These are phyloP conservation scores for Plectosphaerella cucumerina DNA, from an alignment of 2,329 filamentous ascomycete genomes.

Conservation along the genomic window DNA sequence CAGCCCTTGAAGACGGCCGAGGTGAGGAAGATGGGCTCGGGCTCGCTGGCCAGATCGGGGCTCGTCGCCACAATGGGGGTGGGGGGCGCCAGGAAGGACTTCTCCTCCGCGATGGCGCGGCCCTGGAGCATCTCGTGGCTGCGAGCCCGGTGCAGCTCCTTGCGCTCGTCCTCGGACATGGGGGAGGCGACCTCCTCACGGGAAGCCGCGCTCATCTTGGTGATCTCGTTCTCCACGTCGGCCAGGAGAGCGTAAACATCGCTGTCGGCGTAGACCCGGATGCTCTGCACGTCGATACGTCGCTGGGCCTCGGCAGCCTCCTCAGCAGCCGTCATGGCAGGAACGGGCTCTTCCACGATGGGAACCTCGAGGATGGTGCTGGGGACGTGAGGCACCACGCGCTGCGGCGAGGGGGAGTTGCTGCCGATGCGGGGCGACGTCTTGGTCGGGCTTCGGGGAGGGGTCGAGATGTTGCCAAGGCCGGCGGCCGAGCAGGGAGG, in stretches of 20 bases:
- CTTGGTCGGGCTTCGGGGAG: slow-evolving; percentile 56
- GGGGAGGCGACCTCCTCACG: slow-evolving; percentile 26
- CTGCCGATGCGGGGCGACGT: slow-evolving; percentile 29
- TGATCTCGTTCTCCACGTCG: slow-evolving; percentile 62
- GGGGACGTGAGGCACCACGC: slow-evolving; percentile 48
- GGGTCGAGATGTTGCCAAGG: slow-evolving; percentile 45
- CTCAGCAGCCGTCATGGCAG: slow-evolving; percentile 16
- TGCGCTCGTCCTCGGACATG: slow-evolving; percentile 30
- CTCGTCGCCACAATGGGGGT: slow-evolving; percentile 14
- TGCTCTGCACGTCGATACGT: slow-evolving; percentile 54
- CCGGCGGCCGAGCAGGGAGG: slow-evolving; percentile 20
- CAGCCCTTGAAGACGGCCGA: slow-evolving; percentile 14
- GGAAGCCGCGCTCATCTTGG: slow-evolving; percentile 30
- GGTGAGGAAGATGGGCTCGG: slow-evolving; percentile 12
- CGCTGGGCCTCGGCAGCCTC: slow-evolving; percentile 20
- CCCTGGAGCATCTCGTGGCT: slow-evolving; percentile 46
- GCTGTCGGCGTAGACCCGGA: slow-evolving; percentile 63
- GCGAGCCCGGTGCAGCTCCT: slow-evolving; percentile 39
- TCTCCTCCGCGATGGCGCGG: slow-evolving; percentile 15
- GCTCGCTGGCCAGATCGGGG: slow-evolving; percentile 3
- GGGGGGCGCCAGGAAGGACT: slow-evolving; percentile 22
- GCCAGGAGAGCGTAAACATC: slow-evolving; percentile 63
- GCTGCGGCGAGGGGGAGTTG: slow-evolving; percentile 44
- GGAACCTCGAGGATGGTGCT: slow-evolving; percentile 53
- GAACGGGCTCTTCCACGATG: slow-evolving; percentile 33